Percentiles rank a stretch among this genome's conserved stretches.
These are phyloP conservation scores for Tetraselmis chui DNA, from an alignment of 139 green algal species.

Conservation along the genomic window DNA sequence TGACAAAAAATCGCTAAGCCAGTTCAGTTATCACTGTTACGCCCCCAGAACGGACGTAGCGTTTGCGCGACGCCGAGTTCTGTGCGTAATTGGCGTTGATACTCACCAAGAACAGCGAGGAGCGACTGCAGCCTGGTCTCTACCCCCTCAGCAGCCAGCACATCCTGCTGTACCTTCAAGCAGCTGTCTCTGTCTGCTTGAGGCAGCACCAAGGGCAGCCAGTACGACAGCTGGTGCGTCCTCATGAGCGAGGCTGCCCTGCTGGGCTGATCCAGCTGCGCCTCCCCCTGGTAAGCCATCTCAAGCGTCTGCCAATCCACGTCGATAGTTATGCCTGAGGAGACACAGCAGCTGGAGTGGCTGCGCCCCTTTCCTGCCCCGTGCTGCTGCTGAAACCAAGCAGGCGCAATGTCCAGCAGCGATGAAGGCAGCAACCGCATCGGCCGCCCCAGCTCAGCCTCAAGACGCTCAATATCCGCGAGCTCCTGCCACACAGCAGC, in stretches of 20 bases:
- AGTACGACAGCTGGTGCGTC: neutral
- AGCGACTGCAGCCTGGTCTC: neutral
- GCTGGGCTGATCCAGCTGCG: neutral
- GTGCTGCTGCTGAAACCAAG: neutral
- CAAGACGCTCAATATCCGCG: neutral
- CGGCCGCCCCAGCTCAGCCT: neutral
- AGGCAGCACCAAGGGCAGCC: neutral
- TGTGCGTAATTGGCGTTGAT: neutral
- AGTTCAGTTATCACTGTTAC: neutral
- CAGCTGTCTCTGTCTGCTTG: neutral
- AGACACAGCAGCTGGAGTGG: neutral
- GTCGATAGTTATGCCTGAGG: neutral
- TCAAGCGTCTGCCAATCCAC: neutral
- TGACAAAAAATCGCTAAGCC: too few species aligned
- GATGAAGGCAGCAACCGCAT: neutral
- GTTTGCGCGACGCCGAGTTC: neutral
- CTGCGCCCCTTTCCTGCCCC: too few species aligned
- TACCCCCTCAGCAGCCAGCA: neutral
- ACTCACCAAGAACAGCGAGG: neutral
- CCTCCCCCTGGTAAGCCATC: neutral
- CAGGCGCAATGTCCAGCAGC: neutral
- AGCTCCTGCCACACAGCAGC: neutral
- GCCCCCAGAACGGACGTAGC: neutral
- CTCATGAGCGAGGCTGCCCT: neutral
- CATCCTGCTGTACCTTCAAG: neutral